Evolutionary conservation across 202 grass and related monocot genomes (phyloP), one percentile per base, ranked within the genome.

Genomic region (Saccharum hybrid): DNA sequence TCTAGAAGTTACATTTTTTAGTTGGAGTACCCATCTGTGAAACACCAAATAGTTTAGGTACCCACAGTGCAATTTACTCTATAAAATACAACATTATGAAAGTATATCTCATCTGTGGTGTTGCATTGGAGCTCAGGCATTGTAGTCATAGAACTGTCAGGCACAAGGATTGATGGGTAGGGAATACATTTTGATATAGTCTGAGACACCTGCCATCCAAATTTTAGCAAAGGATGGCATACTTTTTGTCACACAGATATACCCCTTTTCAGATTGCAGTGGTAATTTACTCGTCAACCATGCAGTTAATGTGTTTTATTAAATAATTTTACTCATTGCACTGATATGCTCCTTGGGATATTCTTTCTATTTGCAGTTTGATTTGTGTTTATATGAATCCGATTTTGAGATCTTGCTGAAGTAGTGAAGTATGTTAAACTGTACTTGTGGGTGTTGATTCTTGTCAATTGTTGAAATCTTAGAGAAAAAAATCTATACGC

Each of bases 391-490:
- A 16, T 28, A n/a, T 52, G 37, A 34, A 33, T 77, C 43, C 13
- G 9, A 59, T 18, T 4, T 39, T 31, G 6, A 30, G 41, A 3
- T 31, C 33, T 72, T 7, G 16, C 51, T n/a, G 51, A 9, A 57
- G 68, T 5, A 26, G 60, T 70, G 66, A 71, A 57, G 68, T 72
- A 13, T 57, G 11, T 36, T 78, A 7, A 83, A 83, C 2, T 46
- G 16, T 74, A 21, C 30, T 39, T 0, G 16, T 64, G 18, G 26
- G 21, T 83, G 4, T 54, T 82, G 75, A 61, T 51, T 57, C 21
- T 83, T 59, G 36, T 33, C 19, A 16, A 21, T 28, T 39, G n/a
- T 60, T 79, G 37, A 36, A 78, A 87, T 45, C 40, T 75, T 82
- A 38, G 19, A 87, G 38, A 3, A 1, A 9, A 12, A 46, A 19